Evolutionary conservation across 345 rosid genomes (phyloP).

Genomic region (Angophora floribunda): DNA sequence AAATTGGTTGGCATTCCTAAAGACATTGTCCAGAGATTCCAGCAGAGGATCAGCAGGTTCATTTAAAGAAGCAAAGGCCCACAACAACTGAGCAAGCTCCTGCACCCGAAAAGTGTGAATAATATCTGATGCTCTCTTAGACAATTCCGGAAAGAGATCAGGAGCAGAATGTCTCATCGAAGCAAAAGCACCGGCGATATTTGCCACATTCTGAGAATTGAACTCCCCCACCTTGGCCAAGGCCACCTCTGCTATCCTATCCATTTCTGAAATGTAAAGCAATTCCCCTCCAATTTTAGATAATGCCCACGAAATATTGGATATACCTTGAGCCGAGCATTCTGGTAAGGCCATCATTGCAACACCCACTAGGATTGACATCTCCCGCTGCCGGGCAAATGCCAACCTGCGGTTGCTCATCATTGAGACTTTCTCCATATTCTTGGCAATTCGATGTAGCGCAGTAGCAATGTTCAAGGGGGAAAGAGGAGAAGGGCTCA

Average conservation of each 20-base stretch:
- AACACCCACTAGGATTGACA: constrained; percentile 87
- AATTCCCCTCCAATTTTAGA: constrained; percentile 88
- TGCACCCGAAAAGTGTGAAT: constrained; percentile 51
- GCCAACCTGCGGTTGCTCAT: constrained; percentile 53
- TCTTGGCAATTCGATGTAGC: constrained; percentile 84
- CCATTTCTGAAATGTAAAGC: constrained; percentile 90
- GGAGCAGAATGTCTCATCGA: constrained; percentile 79
- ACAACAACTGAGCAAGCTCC: constrained; percentile 82
- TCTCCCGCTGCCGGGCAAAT: constrained; percentile 75
- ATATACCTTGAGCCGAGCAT: constrained; percentile 90
- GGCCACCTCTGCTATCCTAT: constrained; percentile 91
- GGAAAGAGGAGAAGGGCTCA: constrained; percentile 82
- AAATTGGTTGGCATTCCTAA: constrained; percentile 35
- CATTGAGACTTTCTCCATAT: constrained; percentile 93
- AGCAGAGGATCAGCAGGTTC: constrained; percentile 67
- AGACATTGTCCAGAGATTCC: constrained; percentile 57
- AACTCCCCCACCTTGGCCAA: constrained; percentile 53
- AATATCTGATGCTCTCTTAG: constrained; percentile 50
- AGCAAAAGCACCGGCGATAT: constrained; percentile 90
- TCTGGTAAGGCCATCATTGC: constrained; percentile 80
- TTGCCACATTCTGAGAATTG: constrained; percentile 90
- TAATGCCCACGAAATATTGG: constrained; percentile 88
- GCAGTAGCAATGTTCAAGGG: constrained; percentile 84
- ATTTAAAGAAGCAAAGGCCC: constrained; percentile 86
- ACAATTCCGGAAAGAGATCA: constrained; percentile 54